Percentiles rank a stretch among this genome's conserved stretches.
phyloP scores from a whole-genome alignment of 768 basidiomycete species.

The Butyriboletus loyo region DNA sequence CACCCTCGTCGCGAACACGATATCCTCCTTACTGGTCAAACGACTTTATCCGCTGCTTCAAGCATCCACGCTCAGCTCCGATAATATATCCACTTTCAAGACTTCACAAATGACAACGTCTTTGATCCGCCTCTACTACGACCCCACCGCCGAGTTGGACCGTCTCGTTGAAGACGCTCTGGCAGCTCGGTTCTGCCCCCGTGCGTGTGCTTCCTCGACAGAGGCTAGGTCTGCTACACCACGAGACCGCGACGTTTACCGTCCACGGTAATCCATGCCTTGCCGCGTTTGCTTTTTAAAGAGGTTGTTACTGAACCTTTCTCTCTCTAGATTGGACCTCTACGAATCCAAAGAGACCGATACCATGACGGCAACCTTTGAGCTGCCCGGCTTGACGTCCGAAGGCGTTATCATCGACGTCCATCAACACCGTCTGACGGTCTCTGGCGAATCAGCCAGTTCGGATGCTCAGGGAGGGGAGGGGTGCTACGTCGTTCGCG shows the following conservation, averaged over 20 bases:
- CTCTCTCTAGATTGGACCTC: slow-evolving; percentile 43
- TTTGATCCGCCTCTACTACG: not conserved
- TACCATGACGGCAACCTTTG: slow-evolving; percentile 50
- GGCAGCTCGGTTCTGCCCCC: slow-evolving; percentile 10
- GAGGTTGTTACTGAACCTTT: not conserved
- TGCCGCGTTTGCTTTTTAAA: no score
- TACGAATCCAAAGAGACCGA: slow-evolving; percentile 41
- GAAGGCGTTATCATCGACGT: slow-evolving; percentile 47
- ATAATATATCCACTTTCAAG: not conserved
- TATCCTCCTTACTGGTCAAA: not conserved
- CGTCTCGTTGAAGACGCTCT: slow-evolving; percentile 23
- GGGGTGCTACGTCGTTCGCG: slow-evolving; percentile 39
- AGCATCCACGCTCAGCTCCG: not conserved
- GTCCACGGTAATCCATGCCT: slow-evolving; percentile 20
- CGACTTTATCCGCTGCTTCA: not conserved
- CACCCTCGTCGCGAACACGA: not conserved
- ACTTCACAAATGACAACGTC: slow-evolving; percentile 4
- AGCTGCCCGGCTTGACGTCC: slow-evolving; percentile 52
- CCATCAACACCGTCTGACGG: slow-evolving; percentile 43
- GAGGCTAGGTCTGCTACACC: not conserved
- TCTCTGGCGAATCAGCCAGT: slow-evolving; percentile 42
- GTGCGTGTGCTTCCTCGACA: not conserved
- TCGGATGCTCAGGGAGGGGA: slow-evolving; percentile 36
- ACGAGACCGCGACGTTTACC: not conserved
- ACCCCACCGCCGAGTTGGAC: slow-evolving; percentile 1